Evolutionary conservation across 768 basidiomycete species (phyloP), one percentile per base, ranked within the genome.

Genomic region (Termitomyces bulborhizus): DNA sequence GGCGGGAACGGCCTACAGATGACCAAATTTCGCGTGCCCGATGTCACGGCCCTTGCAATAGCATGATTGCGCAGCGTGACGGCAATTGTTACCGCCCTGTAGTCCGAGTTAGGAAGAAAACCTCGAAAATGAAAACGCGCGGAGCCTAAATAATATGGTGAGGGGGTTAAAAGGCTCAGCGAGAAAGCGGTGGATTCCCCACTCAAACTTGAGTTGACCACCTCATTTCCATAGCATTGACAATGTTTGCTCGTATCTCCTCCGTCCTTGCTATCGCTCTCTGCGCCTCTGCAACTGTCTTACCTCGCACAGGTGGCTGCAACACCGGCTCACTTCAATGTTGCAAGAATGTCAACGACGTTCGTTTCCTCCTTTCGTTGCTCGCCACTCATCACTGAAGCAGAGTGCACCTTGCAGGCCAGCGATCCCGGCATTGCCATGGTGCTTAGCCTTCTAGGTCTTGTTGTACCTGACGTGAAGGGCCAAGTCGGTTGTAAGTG

Each of bases 281-380:
- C 32, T 51, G 53, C 46, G 62, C 49, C 4, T 54, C 58, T 34
- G 56, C 55, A 31, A 59, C 16, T 13, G 51, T 46, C 39, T 21
- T 63, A 29, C 60, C 62, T 13, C 46, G 48, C 49, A 52, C 31
- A 8, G 37, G 18, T 16, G 26, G 26, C 1, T 63, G 64, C 57
- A 63, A 55, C 45, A 60, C 59, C 9, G 62, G 62, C 6, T 2
- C 55, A 2, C 11, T 57, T 24, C 51, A 60, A 4, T 65, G 64
- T 59, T 65, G 64, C 56, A 57, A 63, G 36, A 56, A 50, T 39
- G 50, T 62, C 26, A 56, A 62, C 18, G 24, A 12, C n/a, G 43
- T 45, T 16, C 36, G 43, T 29, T 24, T 7, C 15, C 18, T 21
- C n/a, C 7, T 45, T 29, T 34, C 42, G 16, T 11, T 36, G 1